Evolutionary conservation across 495 filamentous ascomycete genomes (phyloP).

Genomic region (Cladorrhinum samala): DNA sequence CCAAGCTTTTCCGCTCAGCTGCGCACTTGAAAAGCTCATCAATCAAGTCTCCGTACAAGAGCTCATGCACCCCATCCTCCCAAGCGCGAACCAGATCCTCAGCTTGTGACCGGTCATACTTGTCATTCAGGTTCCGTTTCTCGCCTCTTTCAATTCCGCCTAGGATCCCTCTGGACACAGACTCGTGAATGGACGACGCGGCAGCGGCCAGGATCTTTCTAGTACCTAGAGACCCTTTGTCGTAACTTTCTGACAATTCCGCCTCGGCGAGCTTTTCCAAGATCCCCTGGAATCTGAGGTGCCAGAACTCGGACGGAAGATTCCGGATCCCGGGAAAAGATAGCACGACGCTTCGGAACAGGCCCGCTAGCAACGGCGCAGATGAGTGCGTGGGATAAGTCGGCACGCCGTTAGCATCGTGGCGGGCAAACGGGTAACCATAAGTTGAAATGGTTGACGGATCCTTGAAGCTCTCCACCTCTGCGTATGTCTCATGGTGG

Average conservation of each 20-base stretch:
- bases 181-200: slow-evolving; percentile 54
- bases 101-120: slow-evolving; percentile 49
- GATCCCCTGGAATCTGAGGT: slow-evolving; percentile 39
- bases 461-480: slow-evolving; percentile 55
- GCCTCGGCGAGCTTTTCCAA: slow-evolving; percentile 47
- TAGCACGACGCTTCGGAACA: slow-evolving; percentile 52
- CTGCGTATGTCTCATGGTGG: slow-evolving; percentile 56
- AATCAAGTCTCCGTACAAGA: slow-evolving; percentile 53
- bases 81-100: slow-evolving; percentile 50
- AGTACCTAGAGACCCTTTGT: slow-evolving; percentile 58
- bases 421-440: slow-evolving; percentile 50
- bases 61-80: slow-evolving; percentile 49
- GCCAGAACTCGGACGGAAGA: slow-evolving; percentile 54
- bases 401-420: slow-evolving; percentile 9
- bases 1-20: slow-evolving; percentile 47
- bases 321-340: slow-evolving; percentile 52
- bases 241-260: slow-evolving; percentile 61
- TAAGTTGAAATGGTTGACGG: slow-evolving; percentile 49
- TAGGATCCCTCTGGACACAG: slow-evolving; percentile 50
- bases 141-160: slow-evolving; percentile 40
- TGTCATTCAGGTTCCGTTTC: slow-evolving; percentile 23
- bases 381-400: slow-evolving; percentile 31
- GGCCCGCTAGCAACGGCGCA: slow-evolving; percentile 51
- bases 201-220: slow-evolving; percentile 61
- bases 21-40: slow-evolving; percentile 52